phyloP scores from a whole-genome alignment of 2,329 filamentous ascomycete genomes.

The Penicillium occitanis region DNA sequence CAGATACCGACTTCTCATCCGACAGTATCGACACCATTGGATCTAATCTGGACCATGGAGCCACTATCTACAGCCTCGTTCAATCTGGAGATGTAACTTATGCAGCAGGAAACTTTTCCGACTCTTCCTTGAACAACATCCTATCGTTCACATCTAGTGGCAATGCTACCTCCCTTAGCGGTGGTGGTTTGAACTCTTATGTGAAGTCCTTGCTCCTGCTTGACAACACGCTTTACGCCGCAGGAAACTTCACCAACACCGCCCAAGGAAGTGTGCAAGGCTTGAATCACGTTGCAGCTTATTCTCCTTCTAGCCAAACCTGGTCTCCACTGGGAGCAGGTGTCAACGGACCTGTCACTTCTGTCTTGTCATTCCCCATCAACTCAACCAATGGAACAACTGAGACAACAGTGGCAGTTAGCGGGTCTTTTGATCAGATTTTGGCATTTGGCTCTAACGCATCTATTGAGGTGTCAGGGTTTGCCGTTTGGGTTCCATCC shows the following conservation, averaged over 20 bases:
- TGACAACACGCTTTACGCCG: slow-evolving; percentile 70
- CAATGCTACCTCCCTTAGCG: slow-evolving; percentile 62
- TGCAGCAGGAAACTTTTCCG: slow-evolving; percentile 81
- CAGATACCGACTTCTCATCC: slow-evolving; percentile 64
- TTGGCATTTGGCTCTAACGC: slow-evolving; percentile 63
- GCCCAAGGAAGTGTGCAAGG: slow-evolving; percentile 60
- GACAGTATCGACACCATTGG: slow-evolving; percentile 78
- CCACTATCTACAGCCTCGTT: slow-evolving; percentile 68
- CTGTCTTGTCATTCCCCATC: slow-evolving; percentile 73
- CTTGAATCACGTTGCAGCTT: slow-evolving; percentile 74
- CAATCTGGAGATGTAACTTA: slow-evolving; percentile 66
- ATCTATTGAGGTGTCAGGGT: slow-evolving; percentile 65
- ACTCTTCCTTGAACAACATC: slow-evolving; percentile 68
- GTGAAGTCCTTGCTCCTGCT: slow-evolving; percentile 72
- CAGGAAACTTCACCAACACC: slow-evolving; percentile 80
- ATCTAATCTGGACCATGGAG: slow-evolving; percentile 64
- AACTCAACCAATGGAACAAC: slow-evolving; percentile 69
- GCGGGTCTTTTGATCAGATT: slow-evolving; percentile 74
- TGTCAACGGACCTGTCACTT: slow-evolving; percentile 73
- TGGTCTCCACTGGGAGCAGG: slow-evolving; percentile 84
- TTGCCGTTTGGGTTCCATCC: slow-evolving; percentile 91
- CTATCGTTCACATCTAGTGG: slow-evolving; percentile 64
- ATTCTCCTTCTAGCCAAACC: slow-evolving; percentile 63
- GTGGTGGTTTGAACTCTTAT: slow-evolving; percentile 74
- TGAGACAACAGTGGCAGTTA: slow-evolving; percentile 75